These are phyloP conservation scores for Fusarium temperatum DNA, from an alignment of 2,329 filamentous ascomycete species.

Conservation along the genomic window DNA sequence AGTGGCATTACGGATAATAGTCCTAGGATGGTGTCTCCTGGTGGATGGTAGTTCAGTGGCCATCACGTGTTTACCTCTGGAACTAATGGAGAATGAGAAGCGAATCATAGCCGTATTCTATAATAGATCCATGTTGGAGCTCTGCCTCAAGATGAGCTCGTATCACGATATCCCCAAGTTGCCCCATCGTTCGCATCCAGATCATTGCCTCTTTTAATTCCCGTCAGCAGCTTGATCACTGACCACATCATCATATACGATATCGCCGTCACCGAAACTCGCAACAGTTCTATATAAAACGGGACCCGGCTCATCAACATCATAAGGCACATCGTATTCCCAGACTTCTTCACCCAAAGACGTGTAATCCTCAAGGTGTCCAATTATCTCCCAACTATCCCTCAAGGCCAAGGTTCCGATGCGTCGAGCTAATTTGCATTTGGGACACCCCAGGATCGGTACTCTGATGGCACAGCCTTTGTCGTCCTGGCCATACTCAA, in stretches of 20 bases:
- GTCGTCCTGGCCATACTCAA: background rate
- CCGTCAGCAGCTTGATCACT: accelerated
- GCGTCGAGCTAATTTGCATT: accelerated
- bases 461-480: background rate
- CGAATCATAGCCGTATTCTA: no score
- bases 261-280: background rate
- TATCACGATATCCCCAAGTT: accelerated
- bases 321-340: background rate
- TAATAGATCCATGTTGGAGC: accelerated
- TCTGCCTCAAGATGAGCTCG: background rate
- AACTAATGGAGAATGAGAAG: no score
- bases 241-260: accelerated
- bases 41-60: accelerated
- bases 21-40: accelerated
- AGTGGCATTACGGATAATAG: background rate
- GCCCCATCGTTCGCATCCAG: accelerated
- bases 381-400: background rate
- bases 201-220: accelerated
- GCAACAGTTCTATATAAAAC: background rate
- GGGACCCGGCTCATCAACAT: accelerated
- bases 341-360: background rate
- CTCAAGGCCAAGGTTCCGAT: background rate
- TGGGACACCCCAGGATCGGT: accelerated
- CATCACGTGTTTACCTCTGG: no score
- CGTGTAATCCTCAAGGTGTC: background rate